Conservation (phyloP, 2,329 filamentous ascomycete species). For the Fusarium duplospermum region DNA sequence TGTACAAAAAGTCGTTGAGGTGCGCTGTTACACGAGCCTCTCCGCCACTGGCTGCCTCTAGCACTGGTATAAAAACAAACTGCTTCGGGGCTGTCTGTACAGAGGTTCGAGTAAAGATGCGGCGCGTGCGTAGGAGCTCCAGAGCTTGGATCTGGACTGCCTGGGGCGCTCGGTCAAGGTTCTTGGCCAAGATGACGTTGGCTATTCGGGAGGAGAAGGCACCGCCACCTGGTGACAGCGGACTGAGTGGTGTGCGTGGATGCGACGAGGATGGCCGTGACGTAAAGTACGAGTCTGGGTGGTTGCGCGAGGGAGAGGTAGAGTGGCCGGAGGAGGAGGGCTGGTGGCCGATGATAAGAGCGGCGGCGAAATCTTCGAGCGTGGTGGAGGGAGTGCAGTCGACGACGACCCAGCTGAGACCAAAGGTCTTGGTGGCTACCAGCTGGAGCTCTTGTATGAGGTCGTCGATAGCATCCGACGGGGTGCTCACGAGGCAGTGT, state of each 20-base stretch:
- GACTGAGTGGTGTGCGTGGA: slow-evolving; percentile 42
- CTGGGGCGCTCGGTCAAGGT: slow-evolving; percentile 79
- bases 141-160: slow-evolving; percentile 84
- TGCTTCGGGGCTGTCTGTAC: slow-evolving; percentile 79
- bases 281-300: slow-evolving; percentile 48
- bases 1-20: slow-evolving; percentile 85
- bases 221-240: slow-evolving; percentile 42
- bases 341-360: slow-evolving; percentile 66
- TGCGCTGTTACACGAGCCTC: slow-evolving; percentile 65
- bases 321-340: slow-evolving; percentile 40
- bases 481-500: slow-evolving; percentile 89
- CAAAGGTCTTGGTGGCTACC: slow-evolving; percentile 78
- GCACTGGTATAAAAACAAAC: slow-evolving; percentile 84
- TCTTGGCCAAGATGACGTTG: slow-evolving; percentile 84
- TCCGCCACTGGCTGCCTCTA: slow-evolving; percentile 62
- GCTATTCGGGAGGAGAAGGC: slow-evolving; percentile 66
- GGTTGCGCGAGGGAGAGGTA: slow-evolving; percentile 41
- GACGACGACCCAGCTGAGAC: slow-evolving; percentile 75
- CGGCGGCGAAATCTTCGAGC: slow-evolving; percentile 82
- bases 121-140: slow-evolving; percentile 82
- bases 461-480: slow-evolving; percentile 69
- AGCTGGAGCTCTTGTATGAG: slow-evolving; percentile 80
- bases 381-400: slow-evolving; percentile 79
- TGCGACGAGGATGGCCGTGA: slow-evolving; percentile 38
- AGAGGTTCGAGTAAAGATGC: slow-evolving; percentile 80